A percentile compares a stretch with the other conserved stretches of the same genome.
These are phyloP conservation scores for Phytophthora uliginosa DNA, from an alignment of 352 stramenopile species.

Conservation along the genomic window DNA sequence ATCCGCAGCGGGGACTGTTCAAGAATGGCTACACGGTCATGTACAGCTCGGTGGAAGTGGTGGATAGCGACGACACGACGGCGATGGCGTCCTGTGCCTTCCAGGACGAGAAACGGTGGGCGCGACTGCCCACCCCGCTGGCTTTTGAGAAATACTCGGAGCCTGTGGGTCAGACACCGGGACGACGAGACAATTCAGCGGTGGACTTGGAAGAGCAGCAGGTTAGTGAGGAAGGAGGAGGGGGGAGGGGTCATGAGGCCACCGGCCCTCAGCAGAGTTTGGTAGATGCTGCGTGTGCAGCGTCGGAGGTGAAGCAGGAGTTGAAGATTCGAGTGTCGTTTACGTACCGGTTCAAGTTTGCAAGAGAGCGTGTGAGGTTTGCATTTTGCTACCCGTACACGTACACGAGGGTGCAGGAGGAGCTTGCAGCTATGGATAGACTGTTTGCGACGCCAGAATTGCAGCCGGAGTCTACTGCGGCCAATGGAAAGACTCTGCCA, in stretches of 20 bases:
- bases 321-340: conserved; percentile 69
- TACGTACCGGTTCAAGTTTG: conserved; percentile 65
- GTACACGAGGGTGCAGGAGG: conserved; percentile 72
- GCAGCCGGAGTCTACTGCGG: neutral
- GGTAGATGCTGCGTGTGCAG: neutral
- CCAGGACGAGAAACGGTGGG: conserved; percentile 52
- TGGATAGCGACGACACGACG: conserved; percentile 25
- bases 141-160: conserved; percentile 50
- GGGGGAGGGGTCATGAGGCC: conserved; percentile 33
- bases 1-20: conserved; percentile 83
- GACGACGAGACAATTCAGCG: neutral
- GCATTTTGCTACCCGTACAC: conserved; percentile 88
- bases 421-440: conserved; percentile 52
- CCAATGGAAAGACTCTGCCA: neutral
- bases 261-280: conserved; percentile 29
- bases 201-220: conserved; percentile 35
- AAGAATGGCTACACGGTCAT: conserved; percentile 80
- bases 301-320: conserved; percentile 29
- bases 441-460: conserved; percentile 21
- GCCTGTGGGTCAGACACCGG: neutral
- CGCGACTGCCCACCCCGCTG: conserved; percentile 44
- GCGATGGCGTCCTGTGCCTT: conserved; percentile 58
- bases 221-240: conserved; percentile 45
- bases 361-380: conserved; percentile 76
- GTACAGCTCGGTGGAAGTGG: conserved; percentile 64